These are phyloP conservation scores for Aspergillus unguis DNA, from an alignment of 2,329 filamentous ascomycete genomes.

Conservation along the genomic window DNA sequence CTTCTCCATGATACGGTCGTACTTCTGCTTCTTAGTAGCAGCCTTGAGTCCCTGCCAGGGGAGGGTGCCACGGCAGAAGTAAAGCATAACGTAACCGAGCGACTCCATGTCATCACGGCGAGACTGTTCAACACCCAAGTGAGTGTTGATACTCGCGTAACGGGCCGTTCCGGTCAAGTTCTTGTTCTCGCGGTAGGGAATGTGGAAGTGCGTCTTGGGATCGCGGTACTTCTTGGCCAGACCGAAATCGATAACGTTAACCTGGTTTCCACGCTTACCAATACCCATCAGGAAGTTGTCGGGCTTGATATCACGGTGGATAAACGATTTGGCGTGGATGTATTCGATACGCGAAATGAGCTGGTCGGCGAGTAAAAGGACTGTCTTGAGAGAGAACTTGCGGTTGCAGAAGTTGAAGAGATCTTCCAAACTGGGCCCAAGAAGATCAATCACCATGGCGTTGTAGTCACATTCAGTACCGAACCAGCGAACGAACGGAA, in stretches of 20 bases:
- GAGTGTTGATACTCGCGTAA: conserved; percentile 98
- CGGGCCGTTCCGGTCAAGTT: conserved; percentile 98
- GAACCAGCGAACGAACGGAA: conserved; percentile 99
- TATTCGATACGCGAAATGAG: conserved; percentile 99
- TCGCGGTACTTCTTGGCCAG: conserved; percentile 99
- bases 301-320: conserved; percentile 99
- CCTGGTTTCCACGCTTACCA: conserved; percentile 97
- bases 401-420: conserved; percentile 99
- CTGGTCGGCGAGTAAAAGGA: conserved; percentile 92
- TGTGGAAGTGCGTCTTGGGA: conserved; percentile 99
- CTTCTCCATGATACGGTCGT: conserved; percentile 99
- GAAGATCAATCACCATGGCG: conserved; percentile 96
- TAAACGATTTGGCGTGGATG: conserved; percentile 99
- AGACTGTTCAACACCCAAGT: conserved; percentile 97
- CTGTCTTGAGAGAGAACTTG: conserved; percentile 98
- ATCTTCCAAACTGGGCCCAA: conserved; percentile 93
- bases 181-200: conserved; percentile 99
- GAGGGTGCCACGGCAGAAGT: conserved; percentile 98
- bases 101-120: conserved; percentile 99
- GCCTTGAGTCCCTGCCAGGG: conserved; percentile 99
- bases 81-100: conserved; percentile 98
- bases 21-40: conserved; percentile 99
- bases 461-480: conserved; percentile 99
- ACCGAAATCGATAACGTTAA: conserved; percentile 99
- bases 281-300: conserved; percentile 99